Percentiles rank a stretch among this genome's conserved stretches.
phyloP scores from a whole-genome alignment of 352 stramenopile species.

The Thalassiosira allenii region DNA sequence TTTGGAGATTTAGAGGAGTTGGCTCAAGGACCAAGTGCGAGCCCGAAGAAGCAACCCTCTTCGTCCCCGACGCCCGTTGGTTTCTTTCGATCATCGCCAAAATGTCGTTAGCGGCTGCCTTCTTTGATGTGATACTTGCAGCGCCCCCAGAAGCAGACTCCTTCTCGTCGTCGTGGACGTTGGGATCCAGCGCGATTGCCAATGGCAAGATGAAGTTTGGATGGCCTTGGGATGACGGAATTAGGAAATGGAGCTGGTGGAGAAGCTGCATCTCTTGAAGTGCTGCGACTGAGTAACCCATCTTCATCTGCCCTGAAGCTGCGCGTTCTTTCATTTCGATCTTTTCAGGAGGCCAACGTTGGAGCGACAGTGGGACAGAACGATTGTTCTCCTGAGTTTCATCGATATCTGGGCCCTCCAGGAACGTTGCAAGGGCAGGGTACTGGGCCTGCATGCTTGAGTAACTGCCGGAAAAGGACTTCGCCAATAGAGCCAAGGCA shows the following conservation, averaged over 20 bases:
- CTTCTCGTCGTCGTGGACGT: constrained; percentile 34
- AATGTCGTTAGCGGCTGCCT: constrained; percentile 67
- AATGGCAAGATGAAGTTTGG: constrained; percentile 85
- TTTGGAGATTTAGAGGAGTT: constrained; percentile 80
- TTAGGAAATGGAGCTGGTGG: constrained; percentile 79
- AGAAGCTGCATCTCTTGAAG: constrained; percentile 86
- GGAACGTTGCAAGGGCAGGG: constrained; percentile 53
- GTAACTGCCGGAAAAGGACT: constrained; percentile 55
- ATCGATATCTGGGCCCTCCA: constrained; percentile 33
- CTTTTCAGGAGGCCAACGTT: constrained; percentile 84
- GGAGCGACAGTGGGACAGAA: constrained; percentile 76
- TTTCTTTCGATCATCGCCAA: constrained; percentile 83
- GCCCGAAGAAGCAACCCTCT: constrained; percentile 54
- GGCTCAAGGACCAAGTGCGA: constrained; percentile 82
- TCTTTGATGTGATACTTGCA: constrained; percentile 42
- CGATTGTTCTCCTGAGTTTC: constrained; percentile 40
- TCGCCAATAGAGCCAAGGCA: constrained; percentile 52
- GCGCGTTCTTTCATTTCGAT: constrained; percentile 72
- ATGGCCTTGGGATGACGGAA: constrained; percentile 81
- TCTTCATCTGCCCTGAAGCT: constrained; percentile 59
- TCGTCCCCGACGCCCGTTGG: constrained; percentile 62
- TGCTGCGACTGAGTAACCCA: constrained; percentile 81
- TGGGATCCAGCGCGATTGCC: constrained; percentile 68
- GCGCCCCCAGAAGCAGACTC: constrained; percentile 24
- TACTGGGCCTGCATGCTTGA: constrained; percentile 42